Evolutionary conservation across 495 filamentous ascomycete genomes (phyloP).

Genomic region (Penicillium canariense): DNA sequence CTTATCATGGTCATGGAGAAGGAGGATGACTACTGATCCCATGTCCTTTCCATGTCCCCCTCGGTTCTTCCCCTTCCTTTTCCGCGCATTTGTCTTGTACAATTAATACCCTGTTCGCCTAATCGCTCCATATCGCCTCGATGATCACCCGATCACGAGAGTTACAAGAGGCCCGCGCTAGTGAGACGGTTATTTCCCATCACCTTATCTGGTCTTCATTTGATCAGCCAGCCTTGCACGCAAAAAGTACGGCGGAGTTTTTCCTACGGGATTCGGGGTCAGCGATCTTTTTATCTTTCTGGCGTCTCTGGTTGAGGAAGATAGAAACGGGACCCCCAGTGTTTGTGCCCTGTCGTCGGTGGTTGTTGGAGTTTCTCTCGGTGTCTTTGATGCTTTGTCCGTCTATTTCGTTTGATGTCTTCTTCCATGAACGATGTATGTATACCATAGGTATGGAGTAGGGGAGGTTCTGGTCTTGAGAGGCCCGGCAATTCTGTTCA

Average conservation of each 20-base stretch:
- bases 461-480: conserved; percentile 3
- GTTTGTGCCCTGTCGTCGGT: conserved; percentile 4
- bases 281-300: conserved; percentile 18
- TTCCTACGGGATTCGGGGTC: conserved; percentile 13
- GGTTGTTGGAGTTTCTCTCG: conserved; percentile 2
- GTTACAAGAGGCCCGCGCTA: neutral
- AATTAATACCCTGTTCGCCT: conserved; percentile 25
- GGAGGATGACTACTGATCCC: conserved; percentile 38
- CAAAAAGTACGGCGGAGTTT: conserved; percentile 24
- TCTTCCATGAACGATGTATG: conserved; percentile 12
- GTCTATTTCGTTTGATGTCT: conserved; percentile 13
- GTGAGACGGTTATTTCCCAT: conserved; percentile 6
- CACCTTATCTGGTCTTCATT: neutral
- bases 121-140: conserved; percentile 1
- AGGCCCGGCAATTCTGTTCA: conserved; percentile 12
- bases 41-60: conserved; percentile 11
- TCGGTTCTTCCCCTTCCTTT: conserved; percentile 4
- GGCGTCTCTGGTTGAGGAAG: conserved; percentile 23
- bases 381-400: conserved; percentile 5
- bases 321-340: conserved; percentile 7
- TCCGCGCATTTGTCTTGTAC: conserved; percentile 22
- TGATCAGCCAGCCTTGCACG: conserved; percentile 3
- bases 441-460: conserved; percentile 25
- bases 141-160: neutral
- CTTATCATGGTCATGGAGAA: conserved; percentile 47